Evolutionary conservation across 768 basidiomycete genomes (phyloP), one percentile per base, ranked within the genome.

Genomic region (Boletellus ananiceps): DNA sequence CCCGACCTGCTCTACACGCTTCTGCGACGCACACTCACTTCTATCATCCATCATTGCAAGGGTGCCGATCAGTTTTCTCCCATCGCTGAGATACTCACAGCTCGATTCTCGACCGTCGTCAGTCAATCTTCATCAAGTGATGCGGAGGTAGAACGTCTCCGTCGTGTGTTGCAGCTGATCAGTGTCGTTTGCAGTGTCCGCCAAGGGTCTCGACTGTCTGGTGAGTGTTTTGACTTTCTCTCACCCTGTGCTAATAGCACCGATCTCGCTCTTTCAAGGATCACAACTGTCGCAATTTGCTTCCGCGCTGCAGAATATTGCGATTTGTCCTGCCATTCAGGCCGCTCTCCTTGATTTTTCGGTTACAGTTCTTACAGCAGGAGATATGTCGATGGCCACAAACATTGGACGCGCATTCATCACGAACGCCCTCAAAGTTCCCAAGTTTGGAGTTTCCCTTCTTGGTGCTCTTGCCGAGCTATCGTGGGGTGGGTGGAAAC

Each of bases 1-100:
- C 67, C 74, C 4, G 74, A 73, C 35, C 49, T 62, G 15, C 75
- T 80, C 1, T 75, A 74, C 50, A 81, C 74, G 0, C 74, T 89
- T 23, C 61, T 89, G 29, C 83, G 87, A 8, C 81, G 91, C 31
- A 70, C 85, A 1, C 69, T 92, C 2, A 94, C 91, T 0, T 84
- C 91, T 1, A 69, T 92, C 11, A 81, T 87, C 16, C 93, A 95
- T 60, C 91, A 95, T 58, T 84, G 85, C 64, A 85, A 84, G 55
- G 74, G 74, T 19, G 68, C 84, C 0, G 82, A 86, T 19, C 77
- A 83, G 42, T 91, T 87, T 61, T 61, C 75, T 5, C 59, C 75
- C 0, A 56, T 89, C 2, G 75, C 77, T 2, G 81, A 87, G 15
- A 56, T 79, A 9, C 56, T 91, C 4, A 61, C 81, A 1, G 62